phyloP scores from a whole-genome alignment of 305 asterid species.

The Fraxinus sp. region DNA sequence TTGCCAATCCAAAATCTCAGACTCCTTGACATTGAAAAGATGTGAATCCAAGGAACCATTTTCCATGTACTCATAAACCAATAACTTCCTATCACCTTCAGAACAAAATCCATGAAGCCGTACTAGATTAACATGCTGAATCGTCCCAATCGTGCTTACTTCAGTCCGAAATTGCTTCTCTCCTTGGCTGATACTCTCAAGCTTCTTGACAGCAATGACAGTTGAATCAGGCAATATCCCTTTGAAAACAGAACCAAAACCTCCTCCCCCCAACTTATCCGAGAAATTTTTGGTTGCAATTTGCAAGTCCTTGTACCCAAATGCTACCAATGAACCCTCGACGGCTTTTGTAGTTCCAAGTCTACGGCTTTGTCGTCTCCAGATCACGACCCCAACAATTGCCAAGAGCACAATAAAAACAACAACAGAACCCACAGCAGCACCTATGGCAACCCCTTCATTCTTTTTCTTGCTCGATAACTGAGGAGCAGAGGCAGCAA shows the following conservation, averaged over 20 bases:
- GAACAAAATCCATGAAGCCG: slow-evolving; percentile 77
- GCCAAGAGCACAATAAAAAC: slow-evolving; percentile 29
- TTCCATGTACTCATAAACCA: slow-evolving; percentile 68
- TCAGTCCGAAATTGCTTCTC: slow-evolving; percentile 80
- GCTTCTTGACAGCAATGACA: slow-evolving; percentile 67
- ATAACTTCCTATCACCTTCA: slow-evolving; percentile 50
- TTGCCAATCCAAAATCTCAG: slow-evolving; percentile 48
- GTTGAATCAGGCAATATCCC: slow-evolving; percentile 65
- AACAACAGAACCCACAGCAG: slow-evolving; percentile 47
- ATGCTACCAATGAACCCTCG: slow-evolving; percentile 62
- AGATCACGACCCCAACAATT: slow-evolving; percentile 29
- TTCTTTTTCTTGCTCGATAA: slow-evolving; percentile 37
- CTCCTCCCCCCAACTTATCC: slow-evolving; percentile 72
- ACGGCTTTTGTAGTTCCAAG: slow-evolving; percentile 36
- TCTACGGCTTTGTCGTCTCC: slow-evolving; percentile 32
- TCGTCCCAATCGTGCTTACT: slow-evolving; percentile 75
- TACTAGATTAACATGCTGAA: slow-evolving; percentile 75
- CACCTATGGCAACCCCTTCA: slow-evolving; percentile 37
- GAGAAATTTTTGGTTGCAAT: slow-evolving; percentile 66
- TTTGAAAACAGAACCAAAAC: slow-evolving; percentile 74
- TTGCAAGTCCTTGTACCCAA: slow-evolving; percentile 60
- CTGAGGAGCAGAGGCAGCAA: slow-evolving; percentile 53
- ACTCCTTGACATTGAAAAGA: slow-evolving; percentile 46
- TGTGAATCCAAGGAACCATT: slow-evolving; percentile 62
- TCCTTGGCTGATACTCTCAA: slow-evolving; percentile 72